phyloP scores from a whole-genome alignment of 140 eudicot genomes.

The Oenanthe javanica region DNA sequence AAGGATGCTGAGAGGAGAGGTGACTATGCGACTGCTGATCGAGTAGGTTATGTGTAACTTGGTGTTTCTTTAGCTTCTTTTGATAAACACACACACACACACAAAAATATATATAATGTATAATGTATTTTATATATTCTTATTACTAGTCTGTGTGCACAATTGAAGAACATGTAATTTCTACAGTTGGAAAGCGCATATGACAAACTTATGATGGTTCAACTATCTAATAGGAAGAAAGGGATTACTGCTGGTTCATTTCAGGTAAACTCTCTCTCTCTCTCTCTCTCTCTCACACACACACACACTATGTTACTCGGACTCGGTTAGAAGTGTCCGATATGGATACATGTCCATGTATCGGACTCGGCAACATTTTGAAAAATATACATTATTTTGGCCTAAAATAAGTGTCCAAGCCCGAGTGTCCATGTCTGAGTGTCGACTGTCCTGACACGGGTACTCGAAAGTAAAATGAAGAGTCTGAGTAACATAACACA shows the following conservation, averaged over 20 bases:
- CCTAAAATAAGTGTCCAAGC: no score
- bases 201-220: conserved; percentile 89
- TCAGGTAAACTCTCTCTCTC: conserved; percentile 33
- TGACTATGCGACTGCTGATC: conserved; percentile 58
- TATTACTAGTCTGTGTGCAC: background rate
- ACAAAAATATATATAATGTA: no score
- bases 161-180: conserved; percentile 3
- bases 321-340: no score
- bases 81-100: background rate
- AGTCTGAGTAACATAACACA: no score
- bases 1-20: conserved; percentile 94
- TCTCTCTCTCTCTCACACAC: background rate
- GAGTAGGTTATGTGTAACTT: conserved; percentile 29
- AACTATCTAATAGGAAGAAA: conserved; percentile 69
- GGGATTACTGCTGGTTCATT: conserved; percentile 77
- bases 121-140: background rate
- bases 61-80: background rate
- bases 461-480: no score
- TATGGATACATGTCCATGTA: no score
- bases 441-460: no score
- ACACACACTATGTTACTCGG: background rate
- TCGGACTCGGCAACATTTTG: no score
- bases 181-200: conserved; percentile 86
- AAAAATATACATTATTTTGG: no score
- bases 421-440: no score